These are phyloP conservation scores for Metschnikowia continentalis DNA, from an alignment of 805 yeast species.

Conservation along the genomic window DNA sequence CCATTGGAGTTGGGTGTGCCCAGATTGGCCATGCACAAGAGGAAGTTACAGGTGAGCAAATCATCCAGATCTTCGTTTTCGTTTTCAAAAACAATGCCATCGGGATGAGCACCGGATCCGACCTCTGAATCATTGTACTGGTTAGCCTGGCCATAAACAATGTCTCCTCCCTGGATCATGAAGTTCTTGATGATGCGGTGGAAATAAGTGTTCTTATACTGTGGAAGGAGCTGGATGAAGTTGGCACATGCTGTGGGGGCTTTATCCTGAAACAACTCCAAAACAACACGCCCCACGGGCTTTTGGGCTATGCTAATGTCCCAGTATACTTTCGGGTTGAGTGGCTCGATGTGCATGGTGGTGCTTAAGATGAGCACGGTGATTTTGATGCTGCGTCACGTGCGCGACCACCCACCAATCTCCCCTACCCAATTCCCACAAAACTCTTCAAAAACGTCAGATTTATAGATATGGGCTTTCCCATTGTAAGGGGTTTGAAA, in stretches of 20 bases:
- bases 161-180: slow-evolving; percentile 67
- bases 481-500: too few species aligned
- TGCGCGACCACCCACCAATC: neutral
- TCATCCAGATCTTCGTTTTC: slow-evolving; percentile 49
- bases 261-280: slow-evolving; percentile 42
- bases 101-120: slow-evolving; percentile 33
- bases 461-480: too few species aligned
- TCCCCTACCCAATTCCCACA: too few species aligned
- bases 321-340: slow-evolving; percentile 37
- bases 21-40: slow-evolving; percentile 62
- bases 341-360: slow-evolving; percentile 30
- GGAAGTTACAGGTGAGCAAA: slow-evolving; percentile 43
- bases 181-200: slow-evolving; percentile 66
- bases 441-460: too few species aligned
- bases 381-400: neutral
- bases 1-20: slow-evolving; percentile 48
- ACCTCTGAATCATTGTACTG: slow-evolving; percentile 23
- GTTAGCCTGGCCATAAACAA: slow-evolving; percentile 34
- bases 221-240: slow-evolving; percentile 39
- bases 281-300: slow-evolving; percentile 56
- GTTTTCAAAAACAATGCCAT: slow-evolving; percentile 40
- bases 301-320: slow-evolving; percentile 48
- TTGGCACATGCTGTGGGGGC: slow-evolving; percentile 59
- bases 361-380: neutral
- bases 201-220: slow-evolving; percentile 46